Evolutionary conservation across 2,329 filamentous ascomycete genomes (phyloP).

Genomic region (Diaporthe amygdali): DNA sequence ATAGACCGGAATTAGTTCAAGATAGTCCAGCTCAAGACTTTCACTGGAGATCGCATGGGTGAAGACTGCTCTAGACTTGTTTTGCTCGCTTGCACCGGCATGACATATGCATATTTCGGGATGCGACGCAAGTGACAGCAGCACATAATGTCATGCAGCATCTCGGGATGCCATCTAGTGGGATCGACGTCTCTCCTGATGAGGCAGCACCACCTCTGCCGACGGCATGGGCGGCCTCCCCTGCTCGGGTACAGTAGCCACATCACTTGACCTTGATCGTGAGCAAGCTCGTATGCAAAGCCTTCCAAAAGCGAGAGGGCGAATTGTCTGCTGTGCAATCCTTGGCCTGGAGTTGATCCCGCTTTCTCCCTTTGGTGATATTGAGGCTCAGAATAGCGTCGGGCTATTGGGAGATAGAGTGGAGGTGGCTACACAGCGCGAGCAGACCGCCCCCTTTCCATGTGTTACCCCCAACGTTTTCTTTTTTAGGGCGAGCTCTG

Average conservation of each 20-base stretch:
- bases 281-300: not conserved
- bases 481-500: too few species aligned
- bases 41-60: not conserved
- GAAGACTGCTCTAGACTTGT: not conserved
- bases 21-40: not conserved
- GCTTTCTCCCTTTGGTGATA: not conserved
- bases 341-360: not conserved
- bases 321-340: too few species aligned
- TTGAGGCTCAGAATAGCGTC: not conserved
- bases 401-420: not conserved
- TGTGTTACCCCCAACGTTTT: not conserved
- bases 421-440: not conserved
- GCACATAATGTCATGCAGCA: too few species aligned
- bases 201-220: not conserved
- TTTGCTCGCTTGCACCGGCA: too few species aligned
- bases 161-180: too few species aligned
- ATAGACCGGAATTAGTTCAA: too few species aligned
- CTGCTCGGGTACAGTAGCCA: not conserved
- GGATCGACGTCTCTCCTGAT: too few species aligned
- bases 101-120: too few species aligned
- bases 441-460: not conserved
- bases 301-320: not conserved
- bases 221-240: not conserved
- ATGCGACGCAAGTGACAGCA: too few species aligned
- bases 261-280: not conserved